Evolutionary conservation across 257 asterid species (phyloP), one percentile per base, ranked within the genome.

Genomic region (Penstemon newberryi): DNA sequence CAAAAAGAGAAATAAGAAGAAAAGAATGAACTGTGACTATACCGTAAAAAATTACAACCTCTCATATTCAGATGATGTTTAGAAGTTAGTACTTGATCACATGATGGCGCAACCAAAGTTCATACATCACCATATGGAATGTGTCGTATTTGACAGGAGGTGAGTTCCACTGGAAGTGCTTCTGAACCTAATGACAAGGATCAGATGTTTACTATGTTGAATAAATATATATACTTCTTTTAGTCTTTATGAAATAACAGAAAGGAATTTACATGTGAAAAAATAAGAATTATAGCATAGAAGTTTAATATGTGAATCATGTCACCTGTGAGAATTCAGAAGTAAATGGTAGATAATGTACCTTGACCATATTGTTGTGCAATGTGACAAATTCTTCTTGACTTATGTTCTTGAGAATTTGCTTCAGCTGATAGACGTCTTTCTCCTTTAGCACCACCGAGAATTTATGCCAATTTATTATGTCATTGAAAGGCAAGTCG

Each of bases 51-150:
- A 0, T 25, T 25, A 25, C 33, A 25, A 25, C 2, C 33, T 25
- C 33, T 25, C 2, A 2, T 25, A 25, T 25, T 66, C 9, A 60
- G 62, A 50, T 36, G 64, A 44, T 39, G 70, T 66, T 70, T 65
- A 47, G 59, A 39, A 56, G 75, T 77, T 75, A 94, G 80, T 94
- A 94, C 84, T 89, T 94, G 83, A 94, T 70, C 66, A 91, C 90
- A 58, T 85, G 89, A 78, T 83, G 97, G 5, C 99, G 96, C 67
- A 91, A 66, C 99, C 99, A 94, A 51, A 94, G 96, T 33, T 94
- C 99, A 52, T 94, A 94, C 96, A 94, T 91, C 46, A 94, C 84
- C 99, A 91, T 89, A 69, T 94, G 97, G 82, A 94, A 94, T 5
- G 97, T 87, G 39, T 94, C 99, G 5, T 80, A 82, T 42, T 72